Evolutionary conservation across 2,329 filamentous ascomycete genomes (phyloP), one percentile per base, ranked within the genome.

Genomic region (Neurospora sp.): DNA sequence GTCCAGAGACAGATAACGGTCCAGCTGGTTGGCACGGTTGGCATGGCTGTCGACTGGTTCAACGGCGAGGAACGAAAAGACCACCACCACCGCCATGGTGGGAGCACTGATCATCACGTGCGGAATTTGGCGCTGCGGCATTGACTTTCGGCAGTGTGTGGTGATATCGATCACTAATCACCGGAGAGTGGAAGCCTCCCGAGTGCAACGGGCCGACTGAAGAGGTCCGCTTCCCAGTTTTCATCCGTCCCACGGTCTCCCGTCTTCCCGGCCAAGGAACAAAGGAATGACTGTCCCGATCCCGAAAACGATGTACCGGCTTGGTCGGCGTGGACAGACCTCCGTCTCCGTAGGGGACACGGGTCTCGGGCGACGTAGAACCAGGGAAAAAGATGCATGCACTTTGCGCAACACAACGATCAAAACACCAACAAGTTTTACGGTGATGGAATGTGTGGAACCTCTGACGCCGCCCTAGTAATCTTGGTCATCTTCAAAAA

Each of bases 381-480:
- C 46, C 13, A 33, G 33, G 23, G 6, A 8, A 13, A 28, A 23
- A 23, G 28, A 28, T 28, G 28, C 28, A 28, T 52, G 23, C 23
- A 17, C 23, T 58, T 62, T 33, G 52, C 23, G 52, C 23, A 17
- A 33, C 23, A 28, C 23, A 33, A 62, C 52, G 15, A 62, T 62
- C 23, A 23, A 66, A 70, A 70, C 33, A 38, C 40, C 38, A 38
- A 40, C 17, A 11, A 28, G 58, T 9, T 62, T 17, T 62, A 62
- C 33, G 43, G 28, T 36, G n/a, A 4, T 46, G 66, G 72, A 71
- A 88, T 93, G 91, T 93, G 77, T 83, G 89, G 86, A 86, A 82
- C 90, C 88, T 93, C 91, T 93, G 91, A 94, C 91, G 89, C 91
- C 88, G 90, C 89, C 90, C 87, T 86, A 87, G 87, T 88, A 91